These are phyloP conservation scores for Cryomyces minteri DNA, from an alignment of 495 filamentous ascomycete species.

Conservation along the genomic window DNA sequence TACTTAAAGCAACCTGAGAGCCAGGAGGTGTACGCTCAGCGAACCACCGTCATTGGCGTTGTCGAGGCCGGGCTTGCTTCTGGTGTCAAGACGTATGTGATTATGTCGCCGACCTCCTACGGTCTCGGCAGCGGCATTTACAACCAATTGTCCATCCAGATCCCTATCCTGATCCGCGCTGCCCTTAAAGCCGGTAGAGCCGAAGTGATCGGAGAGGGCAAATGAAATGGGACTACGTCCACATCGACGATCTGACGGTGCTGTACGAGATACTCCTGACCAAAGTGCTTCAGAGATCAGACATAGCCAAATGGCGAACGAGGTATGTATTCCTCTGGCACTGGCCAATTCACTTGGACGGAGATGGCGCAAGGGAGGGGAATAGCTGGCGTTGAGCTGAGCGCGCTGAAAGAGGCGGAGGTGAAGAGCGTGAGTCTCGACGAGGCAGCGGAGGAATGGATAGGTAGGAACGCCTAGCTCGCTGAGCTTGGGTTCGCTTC, in stretches of 20 bases:
- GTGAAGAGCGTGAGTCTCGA: conserved; percentile 19
- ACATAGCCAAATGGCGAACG: conserved; percentile 22
- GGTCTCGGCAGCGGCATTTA: conserved; percentile 27
- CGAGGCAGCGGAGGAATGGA: conserved; percentile 16
- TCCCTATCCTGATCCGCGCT: conserved; percentile 15
- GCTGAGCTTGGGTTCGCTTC: conserved; percentile 22
- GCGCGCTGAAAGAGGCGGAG: conserved; percentile 14
- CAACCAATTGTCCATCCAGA: conserved; percentile 23
- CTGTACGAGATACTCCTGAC: conserved; percentile 19
- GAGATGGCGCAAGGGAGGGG: conserved; percentile 21
- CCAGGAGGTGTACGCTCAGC: conserved; percentile 22
- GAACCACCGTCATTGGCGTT: conserved; percentile 28
- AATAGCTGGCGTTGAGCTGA: conserved; percentile 16
- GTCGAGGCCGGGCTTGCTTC: conserved; percentile 20
- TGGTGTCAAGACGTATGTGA: conserved; percentile 26
- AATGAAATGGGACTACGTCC: conserved; percentile 28
- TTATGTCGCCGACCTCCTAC: conserved; percentile 31
- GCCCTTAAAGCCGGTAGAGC: conserved; percentile 15
- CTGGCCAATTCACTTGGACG: conserved; percentile 22
- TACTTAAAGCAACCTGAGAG: conserved; percentile 21
- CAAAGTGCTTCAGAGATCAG: conserved; percentile 6
- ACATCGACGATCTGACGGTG: conserved; percentile 26
- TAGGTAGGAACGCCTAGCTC: conserved; percentile 10
- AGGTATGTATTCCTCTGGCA: conserved; percentile 28
- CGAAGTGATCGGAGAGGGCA: conserved; percentile 21